Conservation (phyloP, 2,329 filamentous ascomycete species). For the Microsporum ferrugineum region DNA sequence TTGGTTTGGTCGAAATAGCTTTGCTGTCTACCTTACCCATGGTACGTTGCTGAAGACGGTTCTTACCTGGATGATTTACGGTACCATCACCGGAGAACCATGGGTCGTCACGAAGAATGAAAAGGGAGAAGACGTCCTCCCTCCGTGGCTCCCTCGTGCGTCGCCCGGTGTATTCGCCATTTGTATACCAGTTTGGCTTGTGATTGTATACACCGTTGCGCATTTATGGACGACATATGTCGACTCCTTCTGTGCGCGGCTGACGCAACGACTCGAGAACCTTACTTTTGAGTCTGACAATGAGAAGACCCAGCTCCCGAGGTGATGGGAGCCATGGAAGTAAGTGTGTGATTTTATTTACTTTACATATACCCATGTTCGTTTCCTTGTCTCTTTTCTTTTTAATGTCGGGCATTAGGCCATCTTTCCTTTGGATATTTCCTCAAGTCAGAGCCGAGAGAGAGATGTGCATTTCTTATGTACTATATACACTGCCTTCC, state of each 20-base stretch:
- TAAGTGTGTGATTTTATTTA: neutral
- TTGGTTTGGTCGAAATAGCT: slow-evolving; percentile 45
- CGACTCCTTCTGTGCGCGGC: slow-evolving; percentile 39
- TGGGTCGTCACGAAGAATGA: slow-evolving; percentile 35
- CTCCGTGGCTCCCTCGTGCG: slow-evolving; percentile 32
- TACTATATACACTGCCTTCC: neutral
- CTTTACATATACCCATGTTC: neutral
- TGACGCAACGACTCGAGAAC: slow-evolving; percentile 40
- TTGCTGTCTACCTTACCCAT: slow-evolving; percentile 46
- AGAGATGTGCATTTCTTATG: neutral
- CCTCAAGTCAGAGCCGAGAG: neutral
- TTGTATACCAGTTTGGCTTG: slow-evolving; percentile 38
- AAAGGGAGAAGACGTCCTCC: slow-evolving; percentile 29
- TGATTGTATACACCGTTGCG: slow-evolving; percentile 38
- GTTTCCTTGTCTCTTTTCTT: neutral
- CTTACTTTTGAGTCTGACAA: slow-evolving; percentile 35
- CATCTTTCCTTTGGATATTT: neutral
- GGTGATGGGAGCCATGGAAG: neutral
- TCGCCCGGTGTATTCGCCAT: slow-evolving; percentile 31
- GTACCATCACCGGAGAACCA: slow-evolving; percentile 35
- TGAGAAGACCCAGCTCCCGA: slow-evolving; percentile 22
- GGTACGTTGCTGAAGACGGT: slow-evolving; percentile 43
- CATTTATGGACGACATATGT: slow-evolving; percentile 44
- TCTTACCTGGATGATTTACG: slow-evolving; percentile 43
- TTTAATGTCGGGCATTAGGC: neutral